Percentiles rank a stretch among this genome's conserved stretches.
Evolutionary conservation across 345 rosid species (phyloP).

Genomic region (Limnanthes douglasii): DNA sequence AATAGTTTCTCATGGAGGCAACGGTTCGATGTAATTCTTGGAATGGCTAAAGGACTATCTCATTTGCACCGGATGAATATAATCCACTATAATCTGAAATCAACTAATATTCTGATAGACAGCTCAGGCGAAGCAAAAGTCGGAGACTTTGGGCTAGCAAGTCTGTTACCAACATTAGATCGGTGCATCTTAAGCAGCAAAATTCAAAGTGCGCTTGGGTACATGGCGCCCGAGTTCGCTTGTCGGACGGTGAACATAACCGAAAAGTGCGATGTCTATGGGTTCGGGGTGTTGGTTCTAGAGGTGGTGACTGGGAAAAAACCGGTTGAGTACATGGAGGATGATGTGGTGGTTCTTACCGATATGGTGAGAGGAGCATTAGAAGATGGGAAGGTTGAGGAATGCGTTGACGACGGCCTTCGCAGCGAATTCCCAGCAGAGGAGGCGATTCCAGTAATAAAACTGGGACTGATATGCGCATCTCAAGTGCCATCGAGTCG

Average conservation of each 20-base stretch:
- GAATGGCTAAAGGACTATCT: conserved; percentile 83
- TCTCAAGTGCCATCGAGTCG: conserved; percentile 93
- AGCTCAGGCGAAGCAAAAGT: conserved; percentile 66
- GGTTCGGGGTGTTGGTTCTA: conserved; percentile 73
- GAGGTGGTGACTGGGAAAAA: conserved; percentile 80
- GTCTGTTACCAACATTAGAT: conserved; percentile 55
- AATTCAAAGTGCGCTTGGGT: conserved; percentile 91
- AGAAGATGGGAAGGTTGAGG: conserved; percentile 68
- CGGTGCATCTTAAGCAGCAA: conserved; percentile 89
- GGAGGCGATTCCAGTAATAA: conserved; percentile 79
- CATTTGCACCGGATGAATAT: conserved; percentile 59
- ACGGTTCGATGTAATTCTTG: conserved; percentile 65
- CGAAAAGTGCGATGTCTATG: conserved; percentile 83
- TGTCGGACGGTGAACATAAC: conserved; percentile 93
- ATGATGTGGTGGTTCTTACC: conserved; percentile 81
- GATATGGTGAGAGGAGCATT: conserved; percentile 74
- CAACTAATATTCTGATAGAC: conserved; percentile 78
- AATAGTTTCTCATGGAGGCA: conserved; percentile 65
- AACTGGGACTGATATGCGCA: conserved; percentile 82
- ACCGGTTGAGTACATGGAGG: conserved; percentile 95
- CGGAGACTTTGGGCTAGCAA: conserved; percentile 81
- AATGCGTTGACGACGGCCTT: conserved; percentile 53
- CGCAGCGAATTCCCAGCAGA: conserved; percentile 49
- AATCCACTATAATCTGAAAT: conserved; percentile 87
- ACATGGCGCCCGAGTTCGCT: conserved; percentile 99